These are phyloP conservation scores for Penicillium cosmopolitanum DNA, from an alignment of 495 filamentous ascomycete species.

Conservation along the genomic window DNA sequence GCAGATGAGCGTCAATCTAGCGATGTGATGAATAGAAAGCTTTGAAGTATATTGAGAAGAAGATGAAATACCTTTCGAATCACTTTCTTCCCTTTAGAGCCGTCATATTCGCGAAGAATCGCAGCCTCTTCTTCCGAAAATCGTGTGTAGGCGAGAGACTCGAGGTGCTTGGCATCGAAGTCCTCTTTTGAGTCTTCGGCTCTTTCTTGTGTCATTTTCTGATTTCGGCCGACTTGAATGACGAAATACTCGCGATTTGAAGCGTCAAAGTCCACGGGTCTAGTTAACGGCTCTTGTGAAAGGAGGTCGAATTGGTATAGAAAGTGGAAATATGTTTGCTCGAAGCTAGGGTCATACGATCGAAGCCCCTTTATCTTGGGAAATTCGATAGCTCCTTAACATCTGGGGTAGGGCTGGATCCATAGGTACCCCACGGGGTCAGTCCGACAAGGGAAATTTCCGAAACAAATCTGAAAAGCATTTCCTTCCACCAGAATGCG, in stretches of 20 bases:
- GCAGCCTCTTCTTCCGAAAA: neutral
- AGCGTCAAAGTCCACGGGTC: neutral
- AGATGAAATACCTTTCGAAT: neutral
- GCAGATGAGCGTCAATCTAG: conserved; percentile 34
- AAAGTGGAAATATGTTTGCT: no score
- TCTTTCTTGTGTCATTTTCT: neutral
- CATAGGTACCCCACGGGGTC: neutral
- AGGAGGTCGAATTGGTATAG: neutral
- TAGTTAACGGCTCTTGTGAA: neutral
- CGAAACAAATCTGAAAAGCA: neutral
- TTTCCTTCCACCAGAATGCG: neutral
- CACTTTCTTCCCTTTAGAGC: neutral
- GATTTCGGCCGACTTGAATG: neutral
- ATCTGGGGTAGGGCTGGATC: neutral
- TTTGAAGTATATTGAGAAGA: neutral
- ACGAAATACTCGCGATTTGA: neutral
- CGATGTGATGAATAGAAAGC: no score
- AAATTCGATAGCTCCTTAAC: neutral
- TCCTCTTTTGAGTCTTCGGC: neutral
- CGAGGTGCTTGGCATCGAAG: neutral
- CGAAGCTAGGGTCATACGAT: no score
- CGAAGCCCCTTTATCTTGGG: no score
- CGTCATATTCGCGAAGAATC: neutral
- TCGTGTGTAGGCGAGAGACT: neutral
- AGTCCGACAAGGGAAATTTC: neutral